phyloP scores from a whole-genome alignment of 176 grass and related monocot genomes.

The Zizania latifolia region DNA sequence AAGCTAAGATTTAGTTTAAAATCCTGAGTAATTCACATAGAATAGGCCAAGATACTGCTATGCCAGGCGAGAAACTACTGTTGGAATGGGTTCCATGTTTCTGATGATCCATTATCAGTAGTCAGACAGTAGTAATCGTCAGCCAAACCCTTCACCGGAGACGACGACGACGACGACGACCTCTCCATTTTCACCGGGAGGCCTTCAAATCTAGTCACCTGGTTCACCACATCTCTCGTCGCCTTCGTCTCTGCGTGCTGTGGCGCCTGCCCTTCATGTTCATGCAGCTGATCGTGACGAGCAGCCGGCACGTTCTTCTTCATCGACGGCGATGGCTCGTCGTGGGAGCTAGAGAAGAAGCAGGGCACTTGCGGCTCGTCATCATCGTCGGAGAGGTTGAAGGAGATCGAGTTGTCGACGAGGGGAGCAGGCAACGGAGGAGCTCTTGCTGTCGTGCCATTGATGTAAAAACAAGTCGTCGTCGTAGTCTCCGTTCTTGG shows the following conservation, averaged over 20 bases:
- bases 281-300: too few relatives aligned
- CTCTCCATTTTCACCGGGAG: neutral
- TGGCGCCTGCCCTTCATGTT: too few relatives aligned
- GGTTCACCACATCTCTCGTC: neutral
- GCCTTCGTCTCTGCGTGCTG: too few relatives aligned
- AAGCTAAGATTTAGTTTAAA: too few relatives aligned
- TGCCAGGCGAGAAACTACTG: too few relatives aligned
- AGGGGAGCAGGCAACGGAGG: constrained; percentile 62
- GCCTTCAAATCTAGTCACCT: neutral
- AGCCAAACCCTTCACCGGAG: neutral
- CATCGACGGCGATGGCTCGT: constrained; percentile 22
- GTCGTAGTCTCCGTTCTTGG: neutral
- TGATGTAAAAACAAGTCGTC: neutral
- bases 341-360: constrained; percentile 78
- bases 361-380: constrained; percentile 90
- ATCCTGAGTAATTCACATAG: too few relatives aligned
- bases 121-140: neutral
- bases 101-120: neutral
- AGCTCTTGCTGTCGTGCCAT: neutral
- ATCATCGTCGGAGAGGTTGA: constrained; percentile 56
- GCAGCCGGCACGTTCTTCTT: neutral
- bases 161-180: neutral
- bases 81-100: neutral
- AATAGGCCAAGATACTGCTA: too few relatives aligned
- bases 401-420: constrained; percentile 63